Evolutionary conservation across 2,329 filamentous ascomycete genomes (phyloP), one percentile per base, ranked within the genome.

Genomic region (Colletotrichum abscissum): DNA sequence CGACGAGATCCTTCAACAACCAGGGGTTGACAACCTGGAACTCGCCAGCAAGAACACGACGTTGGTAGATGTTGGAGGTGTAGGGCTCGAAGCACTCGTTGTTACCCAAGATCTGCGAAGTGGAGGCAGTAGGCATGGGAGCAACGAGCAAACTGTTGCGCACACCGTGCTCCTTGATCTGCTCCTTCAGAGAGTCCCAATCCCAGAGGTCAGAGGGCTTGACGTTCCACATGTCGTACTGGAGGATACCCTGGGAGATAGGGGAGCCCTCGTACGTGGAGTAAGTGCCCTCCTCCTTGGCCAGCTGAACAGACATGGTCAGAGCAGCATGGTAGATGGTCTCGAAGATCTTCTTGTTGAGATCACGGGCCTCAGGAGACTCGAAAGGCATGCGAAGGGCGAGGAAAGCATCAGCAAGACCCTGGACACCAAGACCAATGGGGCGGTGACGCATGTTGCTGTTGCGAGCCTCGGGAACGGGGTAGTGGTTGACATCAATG

Each of bases 71-170:
- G 89, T 99, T 99, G 78, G 96, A 98, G 5, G 97, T 99, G 88
- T 99, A 99, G 54, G 97, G 97, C 89, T 99, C 97, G 83, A 99
- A 99, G 89, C 97, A 99, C 87, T 99, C 97, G 83, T 99, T 99
- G 90, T 98, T 97, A 79, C 97, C 97, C 78, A 99, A 89, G 82
- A 99, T 99, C 87, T 99, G 97, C 73, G 95, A 98, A 49, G 97
- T 99, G 76, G 93, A 97, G 70, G 97, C 97, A 80, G 97, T 99
- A 30, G 97, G 97, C 97, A 99, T 99, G 74, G 97, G 97, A 4
- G 97, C 97, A 78, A 98, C 90, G 74, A 99, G 90, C 79, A 99
- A 87, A 82, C 94, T 97, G 92, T 99, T 99, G 84, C 96, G 95
- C 49, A 98, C 90, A 85, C 97, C 97, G 78, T 97, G 91, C 86